Percentiles rank a stretch among this genome's conserved stretches.
These are phyloP conservation scores for Plantago lanceolata DNA, from an alignment of 305 asterid genomes.

Conservation along the genomic window DNA sequence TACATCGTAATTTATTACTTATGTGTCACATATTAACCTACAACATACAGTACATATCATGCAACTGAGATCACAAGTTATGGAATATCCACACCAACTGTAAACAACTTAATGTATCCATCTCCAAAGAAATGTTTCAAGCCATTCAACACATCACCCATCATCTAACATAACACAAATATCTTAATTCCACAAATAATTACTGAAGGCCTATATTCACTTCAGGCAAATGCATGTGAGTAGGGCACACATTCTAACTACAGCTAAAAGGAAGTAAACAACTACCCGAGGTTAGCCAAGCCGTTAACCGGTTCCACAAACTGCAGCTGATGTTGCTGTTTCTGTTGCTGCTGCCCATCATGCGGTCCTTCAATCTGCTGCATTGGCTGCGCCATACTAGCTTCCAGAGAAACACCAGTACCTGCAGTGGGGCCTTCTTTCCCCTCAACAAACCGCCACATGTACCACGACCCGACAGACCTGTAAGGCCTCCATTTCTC, in stretches of 20 bases:
- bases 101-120: background rate
- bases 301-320: slow-evolving; percentile 75
- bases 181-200: background rate
- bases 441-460: slow-evolving; percentile 86
- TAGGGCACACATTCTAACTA: slow-evolving; percentile 5
- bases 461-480: slow-evolving; percentile 94
- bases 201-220: background rate
- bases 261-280: slow-evolving; percentile 20
- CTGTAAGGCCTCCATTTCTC: slow-evolving; percentile 95
- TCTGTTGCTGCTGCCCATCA: slow-evolving; percentile 53
- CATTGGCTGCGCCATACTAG: slow-evolving; percentile 54
- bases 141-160: background rate
- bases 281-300: slow-evolving; percentile 73
- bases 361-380: slow-evolving; percentile 57
- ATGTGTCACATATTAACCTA: background rate
- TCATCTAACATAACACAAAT: background rate
- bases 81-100: background rate
- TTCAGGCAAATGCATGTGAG: slow-evolving; percentile 7
- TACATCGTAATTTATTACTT: no score
- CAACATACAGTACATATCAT: background rate
- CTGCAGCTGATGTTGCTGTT: slow-evolving; percentile 52
- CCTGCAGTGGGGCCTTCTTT: slow-evolving; percentile 51
- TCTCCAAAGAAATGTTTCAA: no score
- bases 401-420: slow-evolving; percentile 39
- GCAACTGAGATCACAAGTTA: background rate